phyloP scores from a whole-genome alignment of 1,284 basidiomycete genomes.

The Moesziomyces antarcticus region DNA sequence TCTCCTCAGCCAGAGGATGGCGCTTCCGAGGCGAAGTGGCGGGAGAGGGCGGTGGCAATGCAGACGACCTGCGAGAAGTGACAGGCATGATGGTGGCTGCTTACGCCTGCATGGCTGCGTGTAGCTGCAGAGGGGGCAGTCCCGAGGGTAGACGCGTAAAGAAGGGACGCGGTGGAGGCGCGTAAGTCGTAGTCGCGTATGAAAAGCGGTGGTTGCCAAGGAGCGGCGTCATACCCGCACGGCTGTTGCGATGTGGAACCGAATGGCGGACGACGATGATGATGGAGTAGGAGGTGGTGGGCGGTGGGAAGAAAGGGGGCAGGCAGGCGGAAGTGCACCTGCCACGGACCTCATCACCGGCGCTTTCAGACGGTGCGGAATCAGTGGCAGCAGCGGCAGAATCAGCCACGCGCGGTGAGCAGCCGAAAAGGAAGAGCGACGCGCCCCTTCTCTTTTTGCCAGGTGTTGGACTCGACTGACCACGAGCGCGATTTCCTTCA shows the following conservation, averaged over 20 bases:
- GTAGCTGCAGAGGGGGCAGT: background rate
- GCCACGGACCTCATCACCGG: background rate
- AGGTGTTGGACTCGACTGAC: background rate
- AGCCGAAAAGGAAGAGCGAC: background rate
- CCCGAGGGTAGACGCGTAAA: background rate
- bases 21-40: background rate
- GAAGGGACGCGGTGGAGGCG: no score
- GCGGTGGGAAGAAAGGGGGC: background rate
- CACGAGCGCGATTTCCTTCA: no score
- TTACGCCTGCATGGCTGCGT: background rate
- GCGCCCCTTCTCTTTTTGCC: background rate
- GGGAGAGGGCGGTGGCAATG: background rate
- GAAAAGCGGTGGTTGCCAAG: no score
- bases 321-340: background rate
- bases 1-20: conserved; percentile 18
- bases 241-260: background rate
- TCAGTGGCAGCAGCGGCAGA: background rate
- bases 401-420: background rate
- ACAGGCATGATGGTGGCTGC: background rate
- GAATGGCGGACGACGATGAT: background rate
- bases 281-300: background rate
- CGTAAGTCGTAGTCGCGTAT: no score
- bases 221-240: background rate
- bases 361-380: background rate
- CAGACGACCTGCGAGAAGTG: background rate